Evolutionary conservation across 768 basidiomycete species (phyloP).

Genomic region (Kwoniella dejecticola): DNA sequence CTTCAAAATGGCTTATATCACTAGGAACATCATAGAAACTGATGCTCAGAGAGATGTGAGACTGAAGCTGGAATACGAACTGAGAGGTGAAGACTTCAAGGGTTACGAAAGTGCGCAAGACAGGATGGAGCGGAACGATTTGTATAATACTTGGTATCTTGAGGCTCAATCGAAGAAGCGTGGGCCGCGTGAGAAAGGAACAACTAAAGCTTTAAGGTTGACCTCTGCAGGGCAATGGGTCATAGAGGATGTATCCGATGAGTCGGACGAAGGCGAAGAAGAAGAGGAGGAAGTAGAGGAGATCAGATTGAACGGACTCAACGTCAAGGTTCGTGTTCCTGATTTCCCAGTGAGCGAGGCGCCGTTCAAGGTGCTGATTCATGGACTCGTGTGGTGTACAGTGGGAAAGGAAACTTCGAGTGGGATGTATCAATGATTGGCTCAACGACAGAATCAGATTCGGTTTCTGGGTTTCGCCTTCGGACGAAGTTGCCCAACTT

Average conservation of each 20-base stretch:
- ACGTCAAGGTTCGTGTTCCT: slow-evolving; percentile 1
- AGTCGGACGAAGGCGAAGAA: slow-evolving; percentile 3
- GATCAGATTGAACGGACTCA: slow-evolving; percentile 1
- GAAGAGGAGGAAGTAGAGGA: neutral
- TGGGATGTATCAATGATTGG: slow-evolving; percentile 22
- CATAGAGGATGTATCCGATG: neutral
- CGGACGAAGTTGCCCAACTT: slow-evolving; percentile 20
- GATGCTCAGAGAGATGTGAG: neutral
- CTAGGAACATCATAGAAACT: neutral
- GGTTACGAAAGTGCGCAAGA: slow-evolving; percentile 2
- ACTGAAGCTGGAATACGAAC: slow-evolving; percentile 10
- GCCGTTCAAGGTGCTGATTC: neutral
- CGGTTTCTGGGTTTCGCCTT: slow-evolving; percentile 32
- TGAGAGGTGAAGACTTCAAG: slow-evolving; percentile 15
- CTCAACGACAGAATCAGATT: slow-evolving; percentile 26
- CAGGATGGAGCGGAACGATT: neutral
- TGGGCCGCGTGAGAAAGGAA: neutral
- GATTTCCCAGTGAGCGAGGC: too few relatives aligned
- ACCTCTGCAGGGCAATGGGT: too few relatives aligned
- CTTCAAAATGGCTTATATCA: neutral
- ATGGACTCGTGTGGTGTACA: neutral
- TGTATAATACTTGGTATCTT: slow-evolving; percentile 4
- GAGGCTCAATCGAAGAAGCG: neutral
- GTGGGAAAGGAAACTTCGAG: slow-evolving; percentile 15
- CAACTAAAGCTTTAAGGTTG: too few relatives aligned